Percentiles rank a stretch among this genome's conserved stretches.
Evolutionary conservation across 2,329 filamentous ascomycete genomes (phyloP).

Genomic region (Cephalotrichum gorgonifer): DNA sequence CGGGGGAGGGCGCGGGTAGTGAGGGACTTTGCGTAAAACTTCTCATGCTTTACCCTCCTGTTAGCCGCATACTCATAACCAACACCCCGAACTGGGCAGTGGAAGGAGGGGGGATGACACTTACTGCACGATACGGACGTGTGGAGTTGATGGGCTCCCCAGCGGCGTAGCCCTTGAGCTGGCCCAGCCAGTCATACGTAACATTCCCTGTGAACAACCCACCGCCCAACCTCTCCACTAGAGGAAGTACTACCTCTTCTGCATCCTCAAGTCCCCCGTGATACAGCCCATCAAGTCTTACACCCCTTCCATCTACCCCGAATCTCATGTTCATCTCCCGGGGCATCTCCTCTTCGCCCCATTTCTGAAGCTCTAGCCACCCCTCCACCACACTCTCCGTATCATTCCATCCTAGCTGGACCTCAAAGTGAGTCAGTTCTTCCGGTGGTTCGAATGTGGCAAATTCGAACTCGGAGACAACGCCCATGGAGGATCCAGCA

Average conservation of each 20-base stretch:
- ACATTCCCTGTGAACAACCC: neutral
- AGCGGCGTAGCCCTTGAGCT: slow-evolving; percentile 9
- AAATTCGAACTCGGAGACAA: slow-evolving; percentile 27
- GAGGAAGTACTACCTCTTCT: slow-evolving; percentile 10
- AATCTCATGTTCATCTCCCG: slow-evolving; percentile 19
- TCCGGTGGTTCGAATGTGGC: slow-evolving; percentile 25
- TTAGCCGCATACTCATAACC: neutral
- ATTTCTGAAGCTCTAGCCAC: slow-evolving; percentile 15
- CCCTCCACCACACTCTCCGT: slow-evolving; percentile 8
- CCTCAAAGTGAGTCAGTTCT: slow-evolving; percentile 17
- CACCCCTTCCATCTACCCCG: slow-evolving; percentile 8
- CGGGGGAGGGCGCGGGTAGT: slow-evolving; percentile 14
- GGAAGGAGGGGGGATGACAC: slow-evolving; percentile 1
- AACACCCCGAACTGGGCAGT: neutral
- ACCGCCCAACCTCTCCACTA: slow-evolving; percentile 11
- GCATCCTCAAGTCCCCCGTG: slow-evolving; percentile 12
- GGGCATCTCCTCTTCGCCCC: slow-evolving; percentile 9
- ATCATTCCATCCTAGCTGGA: slow-evolving; percentile 7
- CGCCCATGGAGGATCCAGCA: slow-evolving; percentile 38
- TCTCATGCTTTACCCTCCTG: slow-evolving; percentile 13
- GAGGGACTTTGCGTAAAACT: slow-evolving; percentile 19
- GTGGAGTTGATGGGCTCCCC: slow-evolving; percentile 13
- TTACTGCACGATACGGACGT: slow-evolving; percentile 14
- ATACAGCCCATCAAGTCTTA: slow-evolving; percentile 17
- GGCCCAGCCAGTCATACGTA: slow-evolving; percentile 5